Evolutionary conservation across 2,329 filamentous ascomycete species (phyloP), one percentile per base, ranked within the genome.

Genomic region (Xylariaceae sp.): DNA sequence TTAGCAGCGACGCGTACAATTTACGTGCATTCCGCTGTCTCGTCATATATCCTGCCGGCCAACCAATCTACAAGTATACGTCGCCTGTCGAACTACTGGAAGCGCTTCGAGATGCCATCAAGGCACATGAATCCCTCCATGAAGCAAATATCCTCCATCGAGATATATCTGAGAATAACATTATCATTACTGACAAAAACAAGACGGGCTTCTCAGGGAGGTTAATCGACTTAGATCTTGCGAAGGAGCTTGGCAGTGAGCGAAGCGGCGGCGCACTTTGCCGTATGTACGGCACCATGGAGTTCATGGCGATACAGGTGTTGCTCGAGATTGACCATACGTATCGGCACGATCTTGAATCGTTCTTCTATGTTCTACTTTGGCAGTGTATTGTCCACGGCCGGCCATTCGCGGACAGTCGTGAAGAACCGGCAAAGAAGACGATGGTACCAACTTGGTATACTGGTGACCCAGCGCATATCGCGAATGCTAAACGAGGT

Each of bases 281-380:
- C 13, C 42, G 56, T n/a, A n/a, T 3, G 62, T 47, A 11, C n/a
- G 61, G 62, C n/a, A 66, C 61, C 0, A 42, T 49, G 34, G 30
- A 52, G 18, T 66, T 64, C 18, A 65, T 65, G 44, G 55, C 60
- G n/a, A 51, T 65, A 7, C 61, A 60, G 18, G 58, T 64, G 49
- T 55, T 66, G 11, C 51, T 47, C 6, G 52, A 11, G 4, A 35
- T 11, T 3, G 34, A 18, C 4, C 60, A 65, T 23, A 60, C 56
- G 1, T 65, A 65, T 48, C 52, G 60, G 11, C 60, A 65, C 39
- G 61, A 65, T 50, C 55, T 65, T 15, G 58, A 65, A 49, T 64
- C 60, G 2, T 64, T 64, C 8, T 55, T 66, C 7, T 65, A 66
- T 53, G 58, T 66, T 2, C 53, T 66, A 35, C 49, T 66, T 17